These are phyloP conservation scores for Aristolochia contorta DNA, from an alignment of 164 flowering plant genomes.

Conservation along the genomic window DNA sequence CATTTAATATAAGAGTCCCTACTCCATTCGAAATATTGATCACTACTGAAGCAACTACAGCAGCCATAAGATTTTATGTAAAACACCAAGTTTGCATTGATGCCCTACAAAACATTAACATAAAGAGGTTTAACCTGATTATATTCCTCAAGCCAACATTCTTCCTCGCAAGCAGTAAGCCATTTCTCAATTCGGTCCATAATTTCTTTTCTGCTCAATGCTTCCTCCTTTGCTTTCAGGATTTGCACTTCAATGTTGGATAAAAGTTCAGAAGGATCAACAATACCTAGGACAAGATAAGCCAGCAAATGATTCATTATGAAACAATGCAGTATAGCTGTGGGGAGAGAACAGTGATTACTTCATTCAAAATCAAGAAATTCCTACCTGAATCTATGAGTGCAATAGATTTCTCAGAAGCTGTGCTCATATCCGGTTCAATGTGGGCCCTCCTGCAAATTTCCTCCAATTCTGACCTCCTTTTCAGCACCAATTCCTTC, in stretches of 20 bases:
- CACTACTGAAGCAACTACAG: background rate
- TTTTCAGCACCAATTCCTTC: slow-evolving; percentile 85
- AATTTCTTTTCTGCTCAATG: slow-evolving; percentile 66
- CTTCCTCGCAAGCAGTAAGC: slow-evolving; percentile 89
- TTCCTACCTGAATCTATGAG: slow-evolving; percentile 78
- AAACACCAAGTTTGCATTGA: no score
- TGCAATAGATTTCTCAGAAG: slow-evolving; percentile 75
- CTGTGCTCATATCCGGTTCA: slow-evolving; percentile 76
- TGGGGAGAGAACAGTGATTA: background rate
- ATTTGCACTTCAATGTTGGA: slow-evolving; percentile 80
- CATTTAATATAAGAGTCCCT: background rate
- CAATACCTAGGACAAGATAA: slow-evolving; percentile 40
- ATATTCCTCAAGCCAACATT: slow-evolving; percentile 90
- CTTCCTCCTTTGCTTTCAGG: slow-evolving; percentile 59
- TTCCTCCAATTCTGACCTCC: slow-evolving; percentile 79
- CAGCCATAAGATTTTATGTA: no score
- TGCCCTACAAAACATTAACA: background rate
- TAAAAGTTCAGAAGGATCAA: slow-evolving; percentile 81
- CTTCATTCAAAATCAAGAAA: background rate
- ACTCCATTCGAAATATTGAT: background rate
- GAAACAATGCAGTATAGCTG: no score
- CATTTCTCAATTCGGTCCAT: slow-evolving; percentile 81
- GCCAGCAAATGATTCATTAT: background rate
- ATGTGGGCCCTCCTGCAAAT: slow-evolving; percentile 64
- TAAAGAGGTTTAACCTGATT: slow-evolving; percentile 45